Evolutionary conservation across 1,139 yeast genomes (phyloP), one percentile per base, ranked within the genome.

Genomic region (Magnusiomyces suaveolens): DNA sequence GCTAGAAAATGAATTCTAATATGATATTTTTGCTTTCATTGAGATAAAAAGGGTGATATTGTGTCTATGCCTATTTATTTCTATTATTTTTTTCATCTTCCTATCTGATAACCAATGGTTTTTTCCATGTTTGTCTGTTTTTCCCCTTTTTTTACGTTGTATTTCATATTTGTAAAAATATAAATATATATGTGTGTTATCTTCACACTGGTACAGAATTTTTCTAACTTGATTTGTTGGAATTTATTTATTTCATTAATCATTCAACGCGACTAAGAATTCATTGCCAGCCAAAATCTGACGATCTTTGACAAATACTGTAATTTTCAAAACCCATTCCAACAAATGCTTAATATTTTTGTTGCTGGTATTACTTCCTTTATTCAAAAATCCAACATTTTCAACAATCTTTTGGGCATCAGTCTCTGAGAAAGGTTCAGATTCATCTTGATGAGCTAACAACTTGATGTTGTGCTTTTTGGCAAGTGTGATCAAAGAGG

Each of bases 381-480:
- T n/a, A n/a, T 29, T 29, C 33, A 29, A 29, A 29, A 44, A 36
- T 26, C 51, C 36, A n/a, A 43, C 48, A 36, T 48, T 46, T 18
- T 51, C 43, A 18, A 54, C 48, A 20, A 54, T 43, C 25, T 51
- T 39, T 20, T 51, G 51, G 46, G 61, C 56, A n/a, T 60, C 62
- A 1, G 50, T 44, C 10, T 51, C 54, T 14, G 65, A 60, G 24
- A 66, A 53, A 38, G 64, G 52, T 21, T 59, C 58, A 23, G 60
- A 62, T 2, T 67, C 64, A 51, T 68, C 71, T 47, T 66, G 69
- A 52, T 67, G 69, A 1, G 70, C 69, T 41, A 66, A 56, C 23
- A 68, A 61, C 51, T 62, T 61, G 56, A 68, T 62, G 2, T 59
- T 59, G 2, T 60, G 57, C n/a, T 60, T 57, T 39, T 62, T 61